Evolutionary conservation across 768 basidiomycete genomes (phyloP), one percentile per base, ranked within the genome.

Genomic region (Pleurotus djamor): DNA sequence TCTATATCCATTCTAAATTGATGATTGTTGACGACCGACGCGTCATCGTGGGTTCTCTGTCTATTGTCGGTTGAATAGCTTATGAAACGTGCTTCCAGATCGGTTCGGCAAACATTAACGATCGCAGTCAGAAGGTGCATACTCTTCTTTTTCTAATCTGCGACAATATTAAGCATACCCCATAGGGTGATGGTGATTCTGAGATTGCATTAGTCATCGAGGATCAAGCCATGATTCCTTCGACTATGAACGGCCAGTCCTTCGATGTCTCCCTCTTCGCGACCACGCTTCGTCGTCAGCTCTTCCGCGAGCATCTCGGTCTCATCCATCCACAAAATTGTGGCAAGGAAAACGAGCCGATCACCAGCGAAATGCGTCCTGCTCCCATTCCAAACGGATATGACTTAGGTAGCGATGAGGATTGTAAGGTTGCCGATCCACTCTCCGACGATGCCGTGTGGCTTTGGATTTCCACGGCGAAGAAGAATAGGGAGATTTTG

Each of bases 141-240:
- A 71, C 41, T 4, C 16, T 33, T 34, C 6, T n/a, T n/a, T n/a
- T n/a, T n/a, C n/a, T n/a, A n/a, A n/a, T n/a, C n/a, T n/a, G n/a
- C n/a, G n/a, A n/a, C n/a, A n/a, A n/a, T n/a, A n/a, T n/a, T n/a
- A n/a, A n/a, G n/a, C n/a, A n/a, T n/a, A n/a, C n/a, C 43, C 8
- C 17, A 1, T 58, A 89, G 86, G 96, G 96, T 28, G 90, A 96
- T 63, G 94, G 93, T 36, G 94, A 96, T 72, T 96, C 94, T 1
- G 97, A 98, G 74, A 96, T 98, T 63, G 92, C 91, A 5, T 74
- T 97, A 6, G 86, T 98, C 16, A 88, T 97, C 34, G 96, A 98
- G 72, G 96, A 99, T 66, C 74, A 80, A 0, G 92, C 96, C 52
- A 77, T 84, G 75, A 77, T 99, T 43, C 77, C 81, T 32, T 83